phyloP scores from a whole-genome alignment of 371 early-diverging fungal genomes.

The Syncephalis plumigaleata region DNA sequence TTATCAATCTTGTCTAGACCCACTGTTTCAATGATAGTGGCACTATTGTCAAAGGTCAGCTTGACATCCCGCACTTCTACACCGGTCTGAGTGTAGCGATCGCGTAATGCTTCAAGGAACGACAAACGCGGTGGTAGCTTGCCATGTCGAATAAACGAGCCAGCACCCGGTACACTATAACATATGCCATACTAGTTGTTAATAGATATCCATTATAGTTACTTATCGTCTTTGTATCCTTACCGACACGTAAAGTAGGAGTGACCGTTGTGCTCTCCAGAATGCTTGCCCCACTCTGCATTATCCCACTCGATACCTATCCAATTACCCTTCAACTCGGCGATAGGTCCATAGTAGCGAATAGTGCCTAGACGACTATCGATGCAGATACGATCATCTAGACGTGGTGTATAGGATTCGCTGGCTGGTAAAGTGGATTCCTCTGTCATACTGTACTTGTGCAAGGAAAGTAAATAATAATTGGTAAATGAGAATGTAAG shows the following conservation, averaged over 20 bases:
- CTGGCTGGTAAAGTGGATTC: no score
- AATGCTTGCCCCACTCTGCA: constrained; percentile 62
- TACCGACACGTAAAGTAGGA: constrained; percentile 54
- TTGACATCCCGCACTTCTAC: constrained; percentile 2
- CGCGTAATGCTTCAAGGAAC: constrained; percentile 21
- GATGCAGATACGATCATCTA: constrained; percentile 20
- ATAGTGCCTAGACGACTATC: constrained; percentile 33
- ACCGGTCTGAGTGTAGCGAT: constrained; percentile 25
- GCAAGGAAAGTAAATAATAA: no score
- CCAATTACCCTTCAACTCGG: constrained; percentile 45
- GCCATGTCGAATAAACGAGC: constrained; percentile 50
- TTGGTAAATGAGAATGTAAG: no score
- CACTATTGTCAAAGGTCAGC: constrained; percentile 1
- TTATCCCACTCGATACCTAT: constrained; percentile 84
- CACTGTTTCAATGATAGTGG: constrained; percentile 49
- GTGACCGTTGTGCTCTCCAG: constrained; percentile 39
- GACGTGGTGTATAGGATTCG: no score
- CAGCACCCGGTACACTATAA: constrained; percentile 25
- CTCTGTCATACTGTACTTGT: no score
- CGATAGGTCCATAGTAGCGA: constrained; percentile 43
- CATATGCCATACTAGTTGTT: no score
- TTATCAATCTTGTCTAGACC: constrained; percentile 59
- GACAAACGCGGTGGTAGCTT: no score
- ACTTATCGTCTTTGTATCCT: neutral
- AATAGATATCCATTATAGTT: no score